These are phyloP conservation scores for Fennellomyces sp. DNA, from an alignment of 371 early-diverging fungal species.

Conservation along the genomic window DNA sequence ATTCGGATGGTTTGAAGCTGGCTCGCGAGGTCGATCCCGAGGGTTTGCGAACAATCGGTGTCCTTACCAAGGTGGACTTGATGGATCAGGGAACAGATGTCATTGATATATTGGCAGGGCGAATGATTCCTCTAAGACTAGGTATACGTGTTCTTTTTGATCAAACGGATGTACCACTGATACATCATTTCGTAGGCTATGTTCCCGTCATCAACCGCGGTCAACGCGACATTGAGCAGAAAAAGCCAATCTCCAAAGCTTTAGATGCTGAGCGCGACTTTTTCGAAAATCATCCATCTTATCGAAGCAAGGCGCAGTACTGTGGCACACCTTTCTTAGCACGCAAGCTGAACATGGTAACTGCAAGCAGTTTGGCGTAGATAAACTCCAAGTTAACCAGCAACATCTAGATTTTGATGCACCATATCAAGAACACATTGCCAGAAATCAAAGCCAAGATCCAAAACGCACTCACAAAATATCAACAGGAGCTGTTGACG, in stretches of 20 bases:
- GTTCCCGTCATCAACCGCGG: constrained; percentile 97
- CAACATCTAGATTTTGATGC: constrained; percentile 85
- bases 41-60: constrained; percentile 97
- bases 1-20: constrained; percentile 97
- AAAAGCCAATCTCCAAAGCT: constrained; percentile 86
- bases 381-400: not conserved
- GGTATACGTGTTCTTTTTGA: constrained; percentile 50
- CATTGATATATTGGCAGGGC: constrained; percentile 97
- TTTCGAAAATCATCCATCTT: constrained; percentile 94
- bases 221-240: constrained; percentile 93
- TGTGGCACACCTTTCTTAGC: constrained; percentile 99
- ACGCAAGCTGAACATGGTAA: constrained; percentile 90
- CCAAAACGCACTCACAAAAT: constrained; percentile 79
- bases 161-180: not conserved
- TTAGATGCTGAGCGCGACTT: constrained; percentile 89
- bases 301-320: constrained; percentile 94
- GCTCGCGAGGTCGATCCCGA: constrained; percentile 98
- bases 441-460: constrained; percentile 98
- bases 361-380: not conserved
- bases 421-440: constrained; percentile 94
- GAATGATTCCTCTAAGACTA: constrained; percentile 93
- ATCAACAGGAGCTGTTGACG: constrained; percentile 80
- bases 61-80: constrained; percentile 98
- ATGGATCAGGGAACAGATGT: constrained; percentile 99
- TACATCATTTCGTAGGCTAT: constrained; percentile 61